Base-by-base conservation (phyloP, 148 eudicot species). In the Rhododendron mucronatum region DNA sequence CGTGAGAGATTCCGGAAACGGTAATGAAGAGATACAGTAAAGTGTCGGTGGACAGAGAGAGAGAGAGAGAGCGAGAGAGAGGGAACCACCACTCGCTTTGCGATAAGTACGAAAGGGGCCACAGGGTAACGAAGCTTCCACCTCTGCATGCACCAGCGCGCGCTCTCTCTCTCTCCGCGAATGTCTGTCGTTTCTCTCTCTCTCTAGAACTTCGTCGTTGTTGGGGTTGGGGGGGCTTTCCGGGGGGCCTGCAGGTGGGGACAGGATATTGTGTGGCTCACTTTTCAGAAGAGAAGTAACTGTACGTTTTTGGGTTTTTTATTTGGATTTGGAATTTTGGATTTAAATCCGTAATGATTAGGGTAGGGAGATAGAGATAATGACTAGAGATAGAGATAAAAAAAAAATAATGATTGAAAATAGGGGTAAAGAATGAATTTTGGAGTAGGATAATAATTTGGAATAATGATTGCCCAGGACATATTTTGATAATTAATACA, bases 81-180 rank as follows among this genome's bases (percentile, higher is more conserved):
- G 18, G 23, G 45, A 41, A 41, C 45, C 53, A 51, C 65, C 86
- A 50, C 79, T 35, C 28, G 67, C 45, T 51, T 48, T 16, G 65
- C 61, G 85, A 30, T 85, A 85, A 39, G 57, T 15, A 61, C 76
- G 83, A 48, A 75, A 48, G 86, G 44, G 28, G 78, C 76, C 63
- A 78, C 30, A 45, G 2, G 45, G 45, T 18, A 10, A 44, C 73
- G 87, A 85, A 85, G 87, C 28, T 79, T 61, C 87, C 83, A 44
- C 44, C 59, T 45, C 48, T 5, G n/a, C 14, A 13, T 35, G 15
- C 21, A 14, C 44, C 13, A 30, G 65, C 10, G 1, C 6, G 3
- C 28, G 23, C 69, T 23, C 13, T 18, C 65, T 59, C 65, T 61
- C 73, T 67, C 75, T 12, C 18, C 5, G 74, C 11, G 35, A 0